Percentiles rank a stretch among this genome's conserved stretches.
phyloP scores from a whole-genome alignment of 306 rosid species.

The Pyrus betulifolia region DNA sequence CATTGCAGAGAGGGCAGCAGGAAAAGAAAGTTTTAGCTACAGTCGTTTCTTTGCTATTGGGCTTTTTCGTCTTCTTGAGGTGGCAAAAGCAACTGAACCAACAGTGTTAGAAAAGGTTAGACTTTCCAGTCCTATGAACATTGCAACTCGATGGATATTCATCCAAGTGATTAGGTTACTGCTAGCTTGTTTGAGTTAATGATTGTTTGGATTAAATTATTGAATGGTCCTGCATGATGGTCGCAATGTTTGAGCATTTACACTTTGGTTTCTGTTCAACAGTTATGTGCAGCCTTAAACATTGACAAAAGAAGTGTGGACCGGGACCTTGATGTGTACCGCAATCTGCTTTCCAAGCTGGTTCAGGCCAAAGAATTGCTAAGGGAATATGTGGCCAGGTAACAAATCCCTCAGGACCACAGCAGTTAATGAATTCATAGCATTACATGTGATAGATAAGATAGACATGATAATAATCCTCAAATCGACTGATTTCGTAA shows the following conservation, averaged over 20 bases:
- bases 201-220: background rate
- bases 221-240: background rate
- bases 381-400: constrained; percentile 89
- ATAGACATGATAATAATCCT: background rate
- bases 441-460: background rate
- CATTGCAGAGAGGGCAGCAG: constrained; percentile 81
- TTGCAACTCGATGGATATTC: background rate
- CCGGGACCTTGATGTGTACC: constrained; percentile 94
- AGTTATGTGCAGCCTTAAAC: constrained; percentile 78
- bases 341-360: constrained; percentile 87
- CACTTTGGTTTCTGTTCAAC: constrained; percentile 24
- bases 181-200: background rate
- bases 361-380: constrained; percentile 97
- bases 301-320: constrained; percentile 82
- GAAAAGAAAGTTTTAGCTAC: constrained; percentile 75
- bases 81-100: constrained; percentile 94
- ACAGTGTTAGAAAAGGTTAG: constrained; percentile 81
- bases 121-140: background rate
- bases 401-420: constrained; percentile 9
- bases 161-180: background rate
- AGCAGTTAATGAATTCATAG: background rate
- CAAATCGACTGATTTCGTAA: background rate
- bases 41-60: constrained; percentile 97
- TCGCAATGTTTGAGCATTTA: constrained; percentile 1
- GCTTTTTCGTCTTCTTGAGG: constrained; percentile 86